These are phyloP conservation scores for Gracilariopsis chorda DNA, from an alignment of 23 red algal genomes.

Conservation along the genomic window DNA sequence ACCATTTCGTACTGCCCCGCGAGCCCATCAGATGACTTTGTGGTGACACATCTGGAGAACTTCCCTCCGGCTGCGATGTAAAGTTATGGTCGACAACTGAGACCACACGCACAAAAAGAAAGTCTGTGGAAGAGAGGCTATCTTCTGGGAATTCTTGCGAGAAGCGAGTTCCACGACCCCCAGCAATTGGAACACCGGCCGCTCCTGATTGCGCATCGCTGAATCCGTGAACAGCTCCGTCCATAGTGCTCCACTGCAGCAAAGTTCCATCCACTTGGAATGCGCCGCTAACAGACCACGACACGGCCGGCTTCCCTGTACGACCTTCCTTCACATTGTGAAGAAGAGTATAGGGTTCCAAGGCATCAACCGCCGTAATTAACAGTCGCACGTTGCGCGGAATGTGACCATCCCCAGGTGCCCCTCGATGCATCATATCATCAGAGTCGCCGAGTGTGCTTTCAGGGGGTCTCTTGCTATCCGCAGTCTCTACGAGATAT, in stretches of 20 bases:
- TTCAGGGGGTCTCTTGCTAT: constrained; percentile 71
- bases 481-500: constrained; percentile 87
- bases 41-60: constrained; percentile 27
- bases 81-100: constrained; percentile 36
- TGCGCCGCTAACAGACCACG: constrained; percentile 62
- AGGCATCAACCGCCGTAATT: constrained; percentile 63
- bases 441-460: constrained; percentile 57
- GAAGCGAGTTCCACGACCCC: constrained; percentile 10
- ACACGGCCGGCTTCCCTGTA: background rate
- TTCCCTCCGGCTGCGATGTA: background rate
- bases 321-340: background rate
- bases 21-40: constrained; percentile 61
- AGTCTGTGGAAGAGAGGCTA: background rate
- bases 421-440: constrained; percentile 22
- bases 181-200: background rate
- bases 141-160: background rate
- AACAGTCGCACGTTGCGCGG: constrained; percentile 87
- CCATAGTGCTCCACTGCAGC: constrained; percentile 35
- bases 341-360: constrained; percentile 74
- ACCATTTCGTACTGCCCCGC: constrained; percentile 35
- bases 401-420: constrained; percentile 85
- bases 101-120: constrained; percentile 19
- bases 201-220: constrained; percentile 4
- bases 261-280: constrained; percentile 56
- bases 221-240: background rate